Evolutionary conservation across 805 yeast species (phyloP), one percentile per base, ranked within the genome.

Genomic region (Starmerella geochares): DNA sequence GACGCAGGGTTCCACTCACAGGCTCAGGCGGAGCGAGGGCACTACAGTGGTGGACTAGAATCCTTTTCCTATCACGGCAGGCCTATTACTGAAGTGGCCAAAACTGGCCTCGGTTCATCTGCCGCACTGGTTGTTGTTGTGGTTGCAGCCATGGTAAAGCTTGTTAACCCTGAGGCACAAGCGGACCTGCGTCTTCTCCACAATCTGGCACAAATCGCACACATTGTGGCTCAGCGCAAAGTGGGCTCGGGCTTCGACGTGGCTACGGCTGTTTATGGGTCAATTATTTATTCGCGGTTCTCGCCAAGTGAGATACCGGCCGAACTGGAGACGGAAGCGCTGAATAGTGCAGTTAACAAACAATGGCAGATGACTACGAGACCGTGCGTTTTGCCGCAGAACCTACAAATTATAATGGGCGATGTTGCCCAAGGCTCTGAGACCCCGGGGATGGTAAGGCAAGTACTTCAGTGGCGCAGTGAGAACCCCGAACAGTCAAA

Each of bases 201-300:
- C 64, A 90, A 86, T 59, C 66, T 86, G 24, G 78, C 96, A 0
- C 98, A 92, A 64, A 71, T 85, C 8, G 82, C 95, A 0, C 98
- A 92, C 65, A 88, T 96, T 64, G 74, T 78, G 50, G 97, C 98
- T 2, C 98, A 92, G 65, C 85, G 86, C 28, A 92, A 92, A 65
- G 80, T 92, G 23, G 98, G 98, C 0, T 86, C 96, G 3, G 98
- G 98, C 0, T 92, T 92, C 65, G 98, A 92, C 63, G 94, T 92
- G 37, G 97, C 95, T 0, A 81, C 96, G 23, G 98, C 98, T 0
- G 81, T 85, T 0, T 90, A 74, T 65, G 98, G 98, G 1, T 83
- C 95, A 0, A 82, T 88, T 41, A 73, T 80, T 5, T 92, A 92
- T 65, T 73, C 77, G 39, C 71, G 98, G 53, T 92, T 92, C 60